Evolutionary conservation across 2,329 filamentous ascomycete species (phyloP).

Genomic region (Acephala macrosclerotiorum): DNA sequence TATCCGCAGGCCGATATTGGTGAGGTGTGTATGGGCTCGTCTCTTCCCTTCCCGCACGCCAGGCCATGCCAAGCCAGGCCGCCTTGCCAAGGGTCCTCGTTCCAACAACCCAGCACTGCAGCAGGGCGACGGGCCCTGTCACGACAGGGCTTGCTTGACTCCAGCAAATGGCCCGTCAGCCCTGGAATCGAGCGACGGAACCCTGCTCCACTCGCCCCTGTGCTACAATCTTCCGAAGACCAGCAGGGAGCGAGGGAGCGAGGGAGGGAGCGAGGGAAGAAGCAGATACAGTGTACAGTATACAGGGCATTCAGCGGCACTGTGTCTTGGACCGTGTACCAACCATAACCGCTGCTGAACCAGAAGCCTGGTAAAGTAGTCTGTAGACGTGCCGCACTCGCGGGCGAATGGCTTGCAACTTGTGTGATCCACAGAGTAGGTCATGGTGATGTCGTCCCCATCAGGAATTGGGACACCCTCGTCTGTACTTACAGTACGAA

Average conservation of each 20-base stretch:
- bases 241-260: background rate
- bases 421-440: background rate
- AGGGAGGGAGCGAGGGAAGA: background rate
- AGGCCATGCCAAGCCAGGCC: background rate
- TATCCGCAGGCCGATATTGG: background rate
- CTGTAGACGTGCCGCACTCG: background rate
- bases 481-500: too few species aligned
- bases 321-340: conserved; percentile 4
- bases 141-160: background rate
- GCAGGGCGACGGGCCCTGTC: conserved; percentile 1
- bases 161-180: background rate
- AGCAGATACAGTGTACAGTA: too few species aligned
- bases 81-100: background rate
- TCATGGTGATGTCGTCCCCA: background rate
- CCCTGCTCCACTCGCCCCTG: conserved; percentile 2
- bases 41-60: background rate
- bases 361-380: background rate
- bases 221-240: conserved; percentile 10
- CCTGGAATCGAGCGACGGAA: background rate
- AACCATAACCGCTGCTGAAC: conserved; percentile 1
- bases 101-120: background rate
- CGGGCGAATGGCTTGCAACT: background rate
- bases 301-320: conserved; percentile 7
- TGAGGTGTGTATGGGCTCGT: background rate
- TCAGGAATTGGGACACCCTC: too few species aligned